Conservation (phyloP, 371 early-diverging fungal species). For the Mucor piriformis region DNA sequence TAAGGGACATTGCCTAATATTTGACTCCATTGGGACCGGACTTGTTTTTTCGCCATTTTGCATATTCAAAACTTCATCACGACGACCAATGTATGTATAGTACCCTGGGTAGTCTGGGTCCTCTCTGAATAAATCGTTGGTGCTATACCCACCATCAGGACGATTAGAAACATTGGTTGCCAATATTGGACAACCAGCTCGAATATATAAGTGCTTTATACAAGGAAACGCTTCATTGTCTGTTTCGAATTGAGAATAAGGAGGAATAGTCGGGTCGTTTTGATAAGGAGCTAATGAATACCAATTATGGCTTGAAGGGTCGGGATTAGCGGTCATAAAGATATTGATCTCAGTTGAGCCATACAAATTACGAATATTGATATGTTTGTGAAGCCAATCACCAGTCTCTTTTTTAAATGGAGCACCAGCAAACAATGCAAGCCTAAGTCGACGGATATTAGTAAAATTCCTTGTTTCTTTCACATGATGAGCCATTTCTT, state of each 20-base stretch:
- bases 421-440: conserved; percentile 81
- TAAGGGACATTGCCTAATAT: conserved; percentile 24
- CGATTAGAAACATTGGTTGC: conserved; percentile 30
- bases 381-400: conserved; percentile 10
- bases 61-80: conserved; percentile 43
- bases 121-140: conserved; percentile 39
- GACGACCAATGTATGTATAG: conserved; percentile 33
- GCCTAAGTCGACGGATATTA: conserved; percentile 15
- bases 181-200: conserved; percentile 12
- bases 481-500: conserved; percentile 19
- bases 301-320: conserved; percentile 16
- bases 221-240: conserved; percentile 1
- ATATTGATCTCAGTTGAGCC: conserved; percentile 19
- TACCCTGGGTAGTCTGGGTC: conserved; percentile 24
- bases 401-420: conserved; percentile 48
- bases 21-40: conserved; percentile 40
- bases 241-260: conserved; percentile 11
- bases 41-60: conserved; percentile 53
- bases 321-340: conserved; percentile 8
- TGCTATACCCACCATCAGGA: conserved; percentile 35
- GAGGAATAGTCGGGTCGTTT: not conserved
- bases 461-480: conserved; percentile 12
- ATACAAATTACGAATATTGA: conserved; percentile 16
- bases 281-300: conserved; percentile 2
- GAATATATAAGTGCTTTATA: conserved; percentile 17